phyloP scores from a whole-genome alignment of 2,329 filamentous ascomycete genomes.

The Pseudogymnoascus sp. region DNA sequence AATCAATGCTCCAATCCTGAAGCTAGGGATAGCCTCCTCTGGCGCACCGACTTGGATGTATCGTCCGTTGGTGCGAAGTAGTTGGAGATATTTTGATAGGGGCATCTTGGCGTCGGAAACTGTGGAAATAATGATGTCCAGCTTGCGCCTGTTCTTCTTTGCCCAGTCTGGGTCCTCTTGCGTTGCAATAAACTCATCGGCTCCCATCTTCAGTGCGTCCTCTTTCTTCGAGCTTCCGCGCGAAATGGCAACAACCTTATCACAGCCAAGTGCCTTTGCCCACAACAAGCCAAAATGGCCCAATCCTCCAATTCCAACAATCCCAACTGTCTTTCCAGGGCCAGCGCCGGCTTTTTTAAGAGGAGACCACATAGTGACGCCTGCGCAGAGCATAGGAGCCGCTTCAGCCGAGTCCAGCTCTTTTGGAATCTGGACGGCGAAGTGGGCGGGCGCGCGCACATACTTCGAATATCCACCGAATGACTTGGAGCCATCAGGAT shows the following conservation, averaged over 20 bases:
- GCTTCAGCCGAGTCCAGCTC: conserved; percentile 39
- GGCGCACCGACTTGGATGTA: conserved; percentile 62
- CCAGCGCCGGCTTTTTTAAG: conserved; percentile 59
- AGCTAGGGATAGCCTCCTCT: conserved; percentile 47
- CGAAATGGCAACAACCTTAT: conserved; percentile 57
- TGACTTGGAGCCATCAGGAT: conserved; percentile 28
- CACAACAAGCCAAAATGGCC: conserved; percentile 68
- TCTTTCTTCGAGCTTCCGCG: conserved; percentile 50
- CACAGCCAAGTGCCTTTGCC: conserved; percentile 61
- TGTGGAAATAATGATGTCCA: conserved; percentile 54
- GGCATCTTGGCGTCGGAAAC: conserved; percentile 54
- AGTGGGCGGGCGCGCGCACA: conserved; percentile 46
- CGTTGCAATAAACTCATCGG: conserved; percentile 46
- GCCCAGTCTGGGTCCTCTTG: conserved; percentile 51
- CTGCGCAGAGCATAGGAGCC: conserved; percentile 69
- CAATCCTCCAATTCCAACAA: conserved; percentile 65
- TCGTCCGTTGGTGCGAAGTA: conserved; percentile 51
- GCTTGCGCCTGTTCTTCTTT: conserved; percentile 40
- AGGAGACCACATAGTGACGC: conserved; percentile 66
- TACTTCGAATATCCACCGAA: conserved; percentile 42
- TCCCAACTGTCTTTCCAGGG: conserved; percentile 61
- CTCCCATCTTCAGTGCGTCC: conserved; percentile 55
- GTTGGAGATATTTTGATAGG: conserved; percentile 49
- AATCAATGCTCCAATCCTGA: conserved; percentile 50
- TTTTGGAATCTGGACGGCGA: conserved; percentile 53